These are phyloP conservation scores for Chlorella sp. DNA, from an alignment of 139 green algal genomes.

Conservation along the genomic window DNA sequence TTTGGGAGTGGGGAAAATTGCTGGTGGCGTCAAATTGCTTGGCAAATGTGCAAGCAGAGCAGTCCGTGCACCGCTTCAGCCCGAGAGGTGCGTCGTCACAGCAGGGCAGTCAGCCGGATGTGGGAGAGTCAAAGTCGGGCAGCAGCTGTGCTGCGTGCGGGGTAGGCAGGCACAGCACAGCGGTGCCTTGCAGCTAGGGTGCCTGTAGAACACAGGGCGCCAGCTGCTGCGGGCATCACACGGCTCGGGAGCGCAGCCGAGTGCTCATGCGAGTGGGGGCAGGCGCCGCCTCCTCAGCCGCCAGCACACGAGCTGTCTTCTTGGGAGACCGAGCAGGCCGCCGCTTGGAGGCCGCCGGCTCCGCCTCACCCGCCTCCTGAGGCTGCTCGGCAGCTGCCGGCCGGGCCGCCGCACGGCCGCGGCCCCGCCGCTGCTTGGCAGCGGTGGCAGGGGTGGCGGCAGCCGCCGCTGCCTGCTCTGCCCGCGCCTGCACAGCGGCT, in stretches of 20 bases:
- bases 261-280: constrained; percentile 5
- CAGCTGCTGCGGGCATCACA: no score
- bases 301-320: neutral
- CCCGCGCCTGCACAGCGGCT: neutral
- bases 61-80: no score
- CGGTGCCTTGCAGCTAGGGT: no score
- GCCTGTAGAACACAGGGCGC: no score
- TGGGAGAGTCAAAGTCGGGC: no score
- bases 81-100: no score
- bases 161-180: neutral
- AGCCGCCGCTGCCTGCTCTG: no score
- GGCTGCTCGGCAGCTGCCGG: neutral
- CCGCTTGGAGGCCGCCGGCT: neutral
- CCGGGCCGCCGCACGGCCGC: no score
- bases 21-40: no score
- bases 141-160: neutral
- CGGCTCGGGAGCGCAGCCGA: neutral
- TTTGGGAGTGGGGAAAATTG: no score
- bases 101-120: no score
- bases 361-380: neutral
- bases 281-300: neutral
- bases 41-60: no score
- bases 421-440: neutral
- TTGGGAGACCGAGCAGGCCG: neutral
- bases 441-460: neutral